Base-by-base conservation (phyloP, 129 eudicot genomes). In the Deinandra increscens region DNA sequence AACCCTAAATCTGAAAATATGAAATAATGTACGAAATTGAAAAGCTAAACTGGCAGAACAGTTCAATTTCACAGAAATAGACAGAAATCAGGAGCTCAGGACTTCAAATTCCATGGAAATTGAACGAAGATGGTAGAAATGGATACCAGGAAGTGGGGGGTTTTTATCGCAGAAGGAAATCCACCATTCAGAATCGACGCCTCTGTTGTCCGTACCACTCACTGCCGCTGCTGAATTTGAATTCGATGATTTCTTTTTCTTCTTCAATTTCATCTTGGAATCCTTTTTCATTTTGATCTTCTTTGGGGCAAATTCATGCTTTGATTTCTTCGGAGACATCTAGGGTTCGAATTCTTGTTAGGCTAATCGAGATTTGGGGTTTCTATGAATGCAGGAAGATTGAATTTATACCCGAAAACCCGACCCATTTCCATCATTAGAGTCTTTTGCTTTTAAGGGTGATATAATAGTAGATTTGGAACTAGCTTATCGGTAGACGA, bases 111-210 rank as follows among this genome's bases (percentile, higher is more conserved):
- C 0, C 31, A 12, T 12, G 37, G 26, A 23, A 73, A 39, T 26
- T 19, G 39, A 45, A 46, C 8, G 66, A 19, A 42, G 14, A 18
- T 22, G 45, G 7, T 9, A 3, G 18, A 17, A 26, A 68, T 2
- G 56, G 31, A 44, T 66, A 93, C 95, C 92, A 45, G 80, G 75
- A 75, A 38, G 3, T n/a, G 86, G 69, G 29, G 87, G 77, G 58
- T 90, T 87, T 76, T 85, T 94, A 18, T 76, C 87, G 93, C 95
- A 85, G 74, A 94, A 94, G 12, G 75, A 56, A 75, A 79, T 89
- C 97, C 99, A 94, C 97, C 99, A 94, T 5, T 94, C 99, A 2
- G 91, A 78, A 64, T 94, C 99, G 66, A 78, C 58, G 18, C 88
- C 73, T 84, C 77, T 85, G 79, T 75, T 80, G 23, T 89, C 97